A percentile compares a stretch with the other conserved stretches of the same genome.
Evolutionary conservation across 2,329 filamentous ascomycete species (phyloP).

Genomic region (Fusarium secorum): DNA sequence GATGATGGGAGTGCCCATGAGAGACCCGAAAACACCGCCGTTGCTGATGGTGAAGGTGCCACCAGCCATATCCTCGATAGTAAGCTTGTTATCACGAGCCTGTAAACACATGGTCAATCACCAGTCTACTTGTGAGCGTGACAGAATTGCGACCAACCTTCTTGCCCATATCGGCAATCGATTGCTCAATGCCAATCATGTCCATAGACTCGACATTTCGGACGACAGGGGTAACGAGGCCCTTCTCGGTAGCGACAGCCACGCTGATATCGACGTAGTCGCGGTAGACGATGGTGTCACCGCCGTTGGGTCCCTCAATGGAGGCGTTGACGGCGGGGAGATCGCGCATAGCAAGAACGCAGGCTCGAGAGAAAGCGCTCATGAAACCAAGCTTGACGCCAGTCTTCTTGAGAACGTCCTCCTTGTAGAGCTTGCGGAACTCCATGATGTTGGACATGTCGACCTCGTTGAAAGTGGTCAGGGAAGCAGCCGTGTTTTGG

Average conservation of each 20-base stretch:
- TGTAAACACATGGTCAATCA: constrained; percentile 10
- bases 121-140: too few relatives aligned
- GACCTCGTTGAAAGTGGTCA: constrained; percentile 99
- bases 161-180: constrained; percentile 93
- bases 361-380: constrained; percentile 94
- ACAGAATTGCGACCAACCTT: constrained; percentile 66
- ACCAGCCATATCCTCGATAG: constrained; percentile 98
- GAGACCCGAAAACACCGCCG: constrained; percentile 93
- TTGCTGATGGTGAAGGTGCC: constrained; percentile 99
- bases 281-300: constrained; percentile 97
- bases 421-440: constrained; percentile 96
- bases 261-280: constrained; percentile 99
- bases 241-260: constrained; percentile 96
- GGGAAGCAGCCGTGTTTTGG: constrained; percentile 95
- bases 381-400: constrained; percentile 99
- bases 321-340: constrained; percentile 95
- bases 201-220: constrained; percentile 91
- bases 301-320: constrained; percentile 93
- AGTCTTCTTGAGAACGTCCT: constrained; percentile 93
- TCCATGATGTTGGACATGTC: constrained; percentile 99
- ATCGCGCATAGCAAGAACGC: constrained; percentile 90
- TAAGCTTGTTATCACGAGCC: constrained; percentile 95
- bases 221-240: constrained; percentile 94
- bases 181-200: constrained; percentile 85
- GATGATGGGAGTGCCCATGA: constrained; percentile 98